Base-by-base conservation (phyloP, 2,329 filamentous ascomycete species). In the Aspergillus melleus region DNA sequence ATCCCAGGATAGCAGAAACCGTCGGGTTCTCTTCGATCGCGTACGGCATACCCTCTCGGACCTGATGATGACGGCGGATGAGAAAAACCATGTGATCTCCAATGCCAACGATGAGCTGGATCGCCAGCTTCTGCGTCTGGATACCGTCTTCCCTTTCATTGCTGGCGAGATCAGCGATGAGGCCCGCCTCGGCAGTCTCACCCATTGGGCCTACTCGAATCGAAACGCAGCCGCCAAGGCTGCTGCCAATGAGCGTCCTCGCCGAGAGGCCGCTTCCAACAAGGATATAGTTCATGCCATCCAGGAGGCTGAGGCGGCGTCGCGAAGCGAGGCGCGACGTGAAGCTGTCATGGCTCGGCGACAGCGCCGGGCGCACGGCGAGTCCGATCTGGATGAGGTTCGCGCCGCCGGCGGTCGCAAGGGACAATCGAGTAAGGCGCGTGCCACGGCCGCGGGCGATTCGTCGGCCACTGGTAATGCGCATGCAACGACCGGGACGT, bases 81-180 rank as follows among this genome's bases (percentile, higher is more conserved):
- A 99, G 78, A 99, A 99, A 79, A 96, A 97, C 67, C 93, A 97
- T 68, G 95, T 99, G 67, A 90, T 98, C 58, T 90, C 91, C 42
- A 96, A 94, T 16, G 94, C 95, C 57, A 95, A 94, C 69, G 91
- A 96, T 67, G 91, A 93, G 50, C 86, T 98, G 12, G 87, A 91
- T 65, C 91, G 90, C 72, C 92, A 97, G 71, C 83, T 97, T 39
- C 81, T 85, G 61, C 91, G 96, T 55, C 87, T 97, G 71, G 90
- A 96, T 72, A 89, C 90, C 67, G 89, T 96, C 32, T 96, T 90
- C 83, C 89, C 92, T 20, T 88, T 93, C 76, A 86, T 98, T 59
- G 90, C 96, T 64, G 82, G 84, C 61, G 95, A 99, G 75, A 91
- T 99, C 71, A 96, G 91, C 76, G 92, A 97, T 62, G 92, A 98